Percentiles rank a stretch among this genome's conserved stretches.
phyloP scores from a whole-genome alignment of 805 yeast genomes.

The Kodamaea laetipori region DNA sequence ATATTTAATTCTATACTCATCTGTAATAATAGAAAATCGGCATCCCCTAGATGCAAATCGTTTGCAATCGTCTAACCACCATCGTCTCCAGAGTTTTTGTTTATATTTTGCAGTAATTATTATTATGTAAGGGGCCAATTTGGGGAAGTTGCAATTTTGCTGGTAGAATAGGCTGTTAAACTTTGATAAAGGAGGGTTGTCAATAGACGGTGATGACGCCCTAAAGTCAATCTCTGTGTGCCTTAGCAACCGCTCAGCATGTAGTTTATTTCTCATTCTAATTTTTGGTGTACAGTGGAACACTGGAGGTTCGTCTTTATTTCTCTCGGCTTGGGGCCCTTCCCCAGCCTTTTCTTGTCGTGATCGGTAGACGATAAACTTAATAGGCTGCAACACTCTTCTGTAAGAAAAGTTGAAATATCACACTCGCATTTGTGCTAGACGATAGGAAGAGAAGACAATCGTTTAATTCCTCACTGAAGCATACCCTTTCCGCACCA shows the following conservation, averaged over 20 bases:
- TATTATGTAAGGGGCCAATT: not conserved
- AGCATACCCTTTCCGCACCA: not conserved
- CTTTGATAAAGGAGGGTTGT: too few species aligned
- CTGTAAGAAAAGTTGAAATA: too few species aligned
- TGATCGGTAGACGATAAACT: too few species aligned
- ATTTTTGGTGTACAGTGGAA: too few species aligned
- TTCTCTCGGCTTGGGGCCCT: too few species aligned
- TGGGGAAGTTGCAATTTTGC: conserved; percentile 2
- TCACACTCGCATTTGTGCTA: conserved; percentile 1
- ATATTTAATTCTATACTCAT: conserved; percentile 7
- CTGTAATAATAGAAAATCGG: conserved; percentile 6
- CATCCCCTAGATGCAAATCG: conserved; percentile 1
- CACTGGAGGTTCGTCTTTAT: too few species aligned
- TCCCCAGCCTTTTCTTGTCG: too few species aligned
- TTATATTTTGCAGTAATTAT: not conserved
- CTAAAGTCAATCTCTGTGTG: conserved; percentile 2
- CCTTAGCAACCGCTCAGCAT: conserved; percentile 1
- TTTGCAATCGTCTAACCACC: not conserved
- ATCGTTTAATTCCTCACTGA: conserved; percentile 1
- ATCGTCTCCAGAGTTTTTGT: conserved; percentile 5
- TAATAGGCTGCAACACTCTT: too few species aligned
- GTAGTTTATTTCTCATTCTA: not conserved
- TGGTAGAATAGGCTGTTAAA: not conserved
- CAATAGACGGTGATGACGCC: conserved; percentile 1
- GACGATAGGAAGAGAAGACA: not conserved